These are phyloP conservation scores for Gloeostereum incarnatum DNA, from an alignment of 768 basidiomycete species.

Conservation along the genomic window DNA sequence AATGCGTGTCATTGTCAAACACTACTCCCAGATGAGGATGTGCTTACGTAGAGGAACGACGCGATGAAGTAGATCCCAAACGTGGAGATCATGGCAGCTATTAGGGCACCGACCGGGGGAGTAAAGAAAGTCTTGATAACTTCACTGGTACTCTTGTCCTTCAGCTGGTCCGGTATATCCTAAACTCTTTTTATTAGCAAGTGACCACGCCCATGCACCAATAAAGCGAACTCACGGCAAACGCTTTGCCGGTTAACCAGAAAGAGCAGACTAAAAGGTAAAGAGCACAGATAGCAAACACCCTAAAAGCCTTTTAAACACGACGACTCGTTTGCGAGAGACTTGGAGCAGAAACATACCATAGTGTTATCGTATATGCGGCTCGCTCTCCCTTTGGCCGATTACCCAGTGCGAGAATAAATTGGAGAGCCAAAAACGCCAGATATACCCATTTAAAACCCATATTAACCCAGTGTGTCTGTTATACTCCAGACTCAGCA, in stretches of 20 bases:
- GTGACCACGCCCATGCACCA: not conserved
- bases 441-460: conserved; percentile 84
- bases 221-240: conserved; percentile 39
- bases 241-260: conserved; percentile 74
- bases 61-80: conserved; percentile 86
- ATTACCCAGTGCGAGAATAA: conserved; percentile 57
- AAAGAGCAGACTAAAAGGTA: conserved; percentile 87
- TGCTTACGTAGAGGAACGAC: conserved; percentile 77
- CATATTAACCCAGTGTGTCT: conserved; percentile 88
- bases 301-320: conserved; percentile 31
- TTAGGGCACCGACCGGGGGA: conserved; percentile 70
- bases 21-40: not conserved
- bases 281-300: conserved; percentile 74
- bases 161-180: conserved; percentile 44
- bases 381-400: conserved; percentile 83
- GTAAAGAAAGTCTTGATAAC: conserved; percentile 57
- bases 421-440: conserved; percentile 71
- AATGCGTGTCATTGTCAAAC: conserved; percentile 4
- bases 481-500: conserved; percentile 4
- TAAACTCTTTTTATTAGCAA: conserved; percentile 12
- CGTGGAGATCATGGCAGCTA: conserved; percentile 84
- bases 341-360: conserved; percentile 28
- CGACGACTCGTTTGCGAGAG: not conserved
- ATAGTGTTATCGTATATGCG: conserved; percentile 63
- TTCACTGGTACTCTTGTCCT: conserved; percentile 34